Evolutionary conservation across 768 basidiomycete species (phyloP).

Genomic region (Tylopilus rubrobrunneus): DNA sequence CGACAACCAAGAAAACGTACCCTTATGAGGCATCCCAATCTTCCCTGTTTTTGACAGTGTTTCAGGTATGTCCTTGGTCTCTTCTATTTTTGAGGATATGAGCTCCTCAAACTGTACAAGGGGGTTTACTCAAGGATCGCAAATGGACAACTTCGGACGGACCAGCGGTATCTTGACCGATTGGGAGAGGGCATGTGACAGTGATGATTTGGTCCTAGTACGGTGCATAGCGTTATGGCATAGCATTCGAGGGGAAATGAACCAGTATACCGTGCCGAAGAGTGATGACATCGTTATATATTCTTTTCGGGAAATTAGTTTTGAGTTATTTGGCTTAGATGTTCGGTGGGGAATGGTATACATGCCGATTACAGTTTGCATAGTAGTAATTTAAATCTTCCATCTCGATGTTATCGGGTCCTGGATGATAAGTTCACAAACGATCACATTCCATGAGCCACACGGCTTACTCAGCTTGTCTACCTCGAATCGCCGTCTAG

Average conservation of each 20-base stretch:
- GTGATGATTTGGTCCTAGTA: constrained; percentile 86
- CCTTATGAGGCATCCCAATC: constrained; percentile 85
- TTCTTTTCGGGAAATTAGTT: constrained; percentile 41
- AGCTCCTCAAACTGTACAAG: constrained; percentile 77
- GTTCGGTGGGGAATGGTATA: constrained; percentile 8
- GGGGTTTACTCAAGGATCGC: neutral
- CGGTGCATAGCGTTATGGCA: constrained; percentile 5
- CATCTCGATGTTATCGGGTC: constrained; percentile 88
- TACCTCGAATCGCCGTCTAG: constrained; percentile 89
- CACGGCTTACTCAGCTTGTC: constrained; percentile 67
- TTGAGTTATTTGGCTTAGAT: constrained; percentile 20
- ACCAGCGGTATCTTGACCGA: constrained; percentile 96
- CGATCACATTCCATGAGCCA: neutral
- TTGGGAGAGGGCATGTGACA: constrained; percentile 93
- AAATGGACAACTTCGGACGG: constrained; percentile 15
- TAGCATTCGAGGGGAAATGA: constrained; percentile 9
- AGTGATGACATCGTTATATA: constrained; percentile 97
- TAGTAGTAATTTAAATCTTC: constrained; percentile 97
- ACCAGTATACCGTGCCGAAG: constrained; percentile 70
- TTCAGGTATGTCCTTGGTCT: constrained; percentile 95
- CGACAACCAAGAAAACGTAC: constrained; percentile 31
- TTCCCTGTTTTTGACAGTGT: constrained; percentile 91
- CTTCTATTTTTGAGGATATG: constrained; percentile 89
- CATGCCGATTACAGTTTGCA: constrained; percentile 90
- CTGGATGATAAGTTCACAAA: constrained; percentile 35